Base-by-base conservation (phyloP, 345 rosid genomes). In the Gossypium raimondii region DNA sequence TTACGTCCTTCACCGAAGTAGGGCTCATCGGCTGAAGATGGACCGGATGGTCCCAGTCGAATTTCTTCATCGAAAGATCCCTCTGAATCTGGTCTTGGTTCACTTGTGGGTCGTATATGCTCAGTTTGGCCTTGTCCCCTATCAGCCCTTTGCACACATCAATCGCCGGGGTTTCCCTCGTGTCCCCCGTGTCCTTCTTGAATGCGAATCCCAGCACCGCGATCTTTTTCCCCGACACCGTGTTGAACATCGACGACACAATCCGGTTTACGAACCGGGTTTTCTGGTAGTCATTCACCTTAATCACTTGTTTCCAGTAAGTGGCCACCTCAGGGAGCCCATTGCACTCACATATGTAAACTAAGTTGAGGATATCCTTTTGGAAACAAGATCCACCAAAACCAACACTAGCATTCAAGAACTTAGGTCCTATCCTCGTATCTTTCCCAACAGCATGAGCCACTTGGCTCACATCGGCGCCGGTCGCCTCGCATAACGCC, bases 381-480 rank as follows among this genome's bases (percentile, higher is more conserved):
- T 88, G 94, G 80, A 90, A 90, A 77, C 92, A 85, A 50, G 92
- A 90, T 24, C 94, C 92, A 65, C 94, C 92, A 29, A 90, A 90
- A 76, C 92, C 94, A 34, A 88, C 92, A 75, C 91, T 90, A 16
- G 92, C 88, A 67, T 83, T 85, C 89, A 90, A 78, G 79, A 88
- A 90, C 84, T 85, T 90, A 11, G 89, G 91, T 24, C 92, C 92
- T 14, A 90, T 87, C 79, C 94, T 88, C 3, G 87, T 72, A 74
- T 88, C 91, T 45, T 77, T 88, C 34, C 92, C 94, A 58, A 88
- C 84, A 17, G 92, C 90, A 73, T 84, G 87, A 1, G 89, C 77
- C 22, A 88, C 91, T 79, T 90, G 82, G 11, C 91, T 74, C 16
- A 90, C 87, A 74, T 90, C 87, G 17, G 92, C 90, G 6, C 92